Conservation (phyloP, 2,329 filamentous ascomycete genomes). For the Rhexocercosporidium sp. region DNA sequence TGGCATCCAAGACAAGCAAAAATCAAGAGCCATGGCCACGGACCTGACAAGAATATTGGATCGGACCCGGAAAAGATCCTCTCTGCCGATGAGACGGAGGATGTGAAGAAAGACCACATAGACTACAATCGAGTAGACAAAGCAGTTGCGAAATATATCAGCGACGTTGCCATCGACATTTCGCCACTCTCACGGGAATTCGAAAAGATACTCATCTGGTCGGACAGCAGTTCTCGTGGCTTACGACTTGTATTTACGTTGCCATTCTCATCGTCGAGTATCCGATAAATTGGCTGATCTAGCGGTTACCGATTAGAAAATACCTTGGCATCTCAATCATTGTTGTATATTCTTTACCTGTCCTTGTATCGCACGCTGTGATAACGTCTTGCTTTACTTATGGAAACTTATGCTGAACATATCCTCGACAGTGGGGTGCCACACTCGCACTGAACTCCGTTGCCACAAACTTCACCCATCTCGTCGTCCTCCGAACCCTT, state of each 20-base stretch:
- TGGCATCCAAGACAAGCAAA: not conserved
- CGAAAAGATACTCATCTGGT: conserved; percentile 34
- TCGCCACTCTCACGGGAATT: conserved; percentile 40
- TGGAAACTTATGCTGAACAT: not conserved
- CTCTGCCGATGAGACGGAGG: conserved; percentile 41
- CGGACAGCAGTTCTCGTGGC: conserved; percentile 51
- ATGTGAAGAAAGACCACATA: conserved; percentile 51
- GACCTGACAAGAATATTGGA: conserved; percentile 47
- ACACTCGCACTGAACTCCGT: conserved; percentile 66
- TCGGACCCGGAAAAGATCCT: conserved; percentile 36
- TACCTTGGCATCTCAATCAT: conserved; percentile 40
- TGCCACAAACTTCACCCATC: conserved; percentile 62
- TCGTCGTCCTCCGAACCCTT: conserved; percentile 68
- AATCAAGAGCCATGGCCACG: not conserved
- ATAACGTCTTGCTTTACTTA: too few species aligned
- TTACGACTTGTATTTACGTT: conserved; percentile 39
- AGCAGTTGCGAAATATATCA: conserved; percentile 73
- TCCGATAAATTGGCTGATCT: conserved; percentile 46
- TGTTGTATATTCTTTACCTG: conserved; percentile 36
- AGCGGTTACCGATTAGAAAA: conserved; percentile 45
- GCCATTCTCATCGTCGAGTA: conserved; percentile 44
- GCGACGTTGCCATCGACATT: conserved; percentile 59
- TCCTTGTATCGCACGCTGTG: not conserved
- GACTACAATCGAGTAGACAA: conserved; percentile 68
- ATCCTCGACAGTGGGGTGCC: conserved; percentile 53